These are phyloP conservation scores for Colletotrichum somersetense DNA, from an alignment of 2,329 filamentous ascomycete genomes.

Conservation along the genomic window DNA sequence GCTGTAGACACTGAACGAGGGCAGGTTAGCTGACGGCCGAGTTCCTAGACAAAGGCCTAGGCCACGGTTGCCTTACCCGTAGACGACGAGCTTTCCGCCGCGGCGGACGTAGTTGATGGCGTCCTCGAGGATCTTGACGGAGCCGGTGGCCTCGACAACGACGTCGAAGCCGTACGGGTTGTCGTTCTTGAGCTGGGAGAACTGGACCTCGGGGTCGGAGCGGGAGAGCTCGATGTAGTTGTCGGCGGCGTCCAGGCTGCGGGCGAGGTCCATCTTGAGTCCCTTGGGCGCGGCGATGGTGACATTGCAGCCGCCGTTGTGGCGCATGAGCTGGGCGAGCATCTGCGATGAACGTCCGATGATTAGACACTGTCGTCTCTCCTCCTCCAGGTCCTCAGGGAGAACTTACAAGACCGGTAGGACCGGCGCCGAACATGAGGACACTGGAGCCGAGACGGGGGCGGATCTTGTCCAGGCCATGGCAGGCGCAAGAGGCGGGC, in stretches of 20 bases:
- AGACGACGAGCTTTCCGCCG: constrained; percentile 79
- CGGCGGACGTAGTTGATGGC: constrained; percentile 79
- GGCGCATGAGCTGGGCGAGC: constrained; percentile 72
- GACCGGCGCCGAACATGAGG: constrained; percentile 75
- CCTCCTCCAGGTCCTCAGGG: not conserved
- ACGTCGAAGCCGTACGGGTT: constrained; percentile 79
- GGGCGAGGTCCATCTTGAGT: constrained; percentile 78
- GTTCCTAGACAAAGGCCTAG: not conserved
- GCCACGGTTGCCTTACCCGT: constrained; percentile 56
- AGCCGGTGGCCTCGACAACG: constrained; percentile 78
- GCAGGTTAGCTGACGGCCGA: constrained; percentile 8
- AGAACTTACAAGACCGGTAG: constrained; percentile 69
- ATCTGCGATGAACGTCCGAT: constrained; percentile 47
- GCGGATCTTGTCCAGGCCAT: constrained; percentile 76
- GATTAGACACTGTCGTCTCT: not conserved
- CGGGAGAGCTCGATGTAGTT: constrained; percentile 67
- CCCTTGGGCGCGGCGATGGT: constrained; percentile 77
- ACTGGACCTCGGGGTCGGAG: constrained; percentile 68
- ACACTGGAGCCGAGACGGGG: constrained; percentile 75
- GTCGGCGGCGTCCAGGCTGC: constrained; percentile 67
- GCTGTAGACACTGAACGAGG: constrained; percentile 68
- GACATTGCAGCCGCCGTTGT: constrained; percentile 77
- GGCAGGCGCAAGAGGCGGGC: constrained; percentile 78
- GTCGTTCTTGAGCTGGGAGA: constrained; percentile 70
- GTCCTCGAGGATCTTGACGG: constrained; percentile 76